phyloP scores from a whole-genome alignment of 1,139 yeast genomes.

The Protomyces macrosporus region DNA sequence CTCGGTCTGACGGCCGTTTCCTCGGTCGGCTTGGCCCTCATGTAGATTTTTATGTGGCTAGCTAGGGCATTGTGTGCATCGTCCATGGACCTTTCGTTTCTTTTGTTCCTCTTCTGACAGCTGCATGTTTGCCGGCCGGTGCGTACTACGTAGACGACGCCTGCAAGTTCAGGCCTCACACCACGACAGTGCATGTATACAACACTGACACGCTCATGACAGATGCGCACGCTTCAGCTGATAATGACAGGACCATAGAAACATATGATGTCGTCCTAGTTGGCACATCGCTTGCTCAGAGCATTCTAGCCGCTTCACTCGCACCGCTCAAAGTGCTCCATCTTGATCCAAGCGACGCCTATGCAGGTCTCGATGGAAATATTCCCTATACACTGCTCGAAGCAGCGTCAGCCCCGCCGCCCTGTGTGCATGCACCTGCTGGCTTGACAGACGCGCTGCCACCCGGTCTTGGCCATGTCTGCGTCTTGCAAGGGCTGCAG shows the following conservation, averaged over 20 bases:
- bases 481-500: neutral
- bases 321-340: constrained; percentile 42
- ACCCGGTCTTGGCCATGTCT: neutral
- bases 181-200: no score
- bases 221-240: neutral
- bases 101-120: no score
- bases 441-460: neutral
- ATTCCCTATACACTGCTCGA: constrained; percentile 66
- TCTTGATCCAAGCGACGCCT: constrained; percentile 72
- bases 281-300: constrained; percentile 89
- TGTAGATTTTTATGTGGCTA: constrained; percentile 32
- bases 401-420: constrained; percentile 44
- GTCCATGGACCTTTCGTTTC: no score
- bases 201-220: no score
- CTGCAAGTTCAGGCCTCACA: no score
- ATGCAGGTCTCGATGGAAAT: constrained; percentile 85
- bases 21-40: constrained; percentile 48
- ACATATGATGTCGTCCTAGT: constrained; percentile 76
- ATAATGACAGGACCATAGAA: constrained; percentile 29
- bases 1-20: constrained; percentile 63
- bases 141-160: no score
- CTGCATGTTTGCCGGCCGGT: no score
- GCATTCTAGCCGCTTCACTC: constrained; percentile 66
- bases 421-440: constrained; percentile 53
- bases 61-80: no score